Percentiles rank a stretch among this genome's conserved stretches.
phyloP scores from a whole-genome alignment of 768 basidiomycete genomes.

The Heimioporus sp. region DNA sequence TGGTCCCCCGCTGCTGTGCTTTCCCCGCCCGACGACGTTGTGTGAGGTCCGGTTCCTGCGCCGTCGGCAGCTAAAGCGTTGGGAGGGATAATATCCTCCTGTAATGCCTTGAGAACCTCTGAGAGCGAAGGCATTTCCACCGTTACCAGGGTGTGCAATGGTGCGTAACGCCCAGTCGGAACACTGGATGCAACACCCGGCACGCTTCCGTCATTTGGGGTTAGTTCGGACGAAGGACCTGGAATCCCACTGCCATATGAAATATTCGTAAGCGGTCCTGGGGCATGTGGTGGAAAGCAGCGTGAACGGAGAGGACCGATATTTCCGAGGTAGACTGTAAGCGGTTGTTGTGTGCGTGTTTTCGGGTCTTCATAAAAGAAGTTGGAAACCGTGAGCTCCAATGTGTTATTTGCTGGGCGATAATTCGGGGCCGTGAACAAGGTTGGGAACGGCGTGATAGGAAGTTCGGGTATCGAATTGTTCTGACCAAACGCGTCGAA shows the following conservation, averaged over 20 bases:
- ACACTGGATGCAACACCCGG: conserved; percentile 19
- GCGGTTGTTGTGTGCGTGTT: conserved; percentile 59
- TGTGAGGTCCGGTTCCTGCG: conserved; percentile 36
- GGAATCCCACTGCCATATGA: conserved; percentile 53
- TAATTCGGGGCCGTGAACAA: conserved; percentile 79
- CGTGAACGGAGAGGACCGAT: conserved; percentile 82
- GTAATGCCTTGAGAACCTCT: conserved; percentile 76
- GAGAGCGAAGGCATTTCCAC: conserved; percentile 80
- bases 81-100: conserved; percentile 61
- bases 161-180: conserved; percentile 48
- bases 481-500: conserved; percentile 87
- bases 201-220: conserved; percentile 23
- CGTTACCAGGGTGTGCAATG: conserved; percentile 76
- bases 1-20: conserved; percentile 24
- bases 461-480: conserved; percentile 68
- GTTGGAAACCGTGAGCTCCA: conserved; percentile 85
- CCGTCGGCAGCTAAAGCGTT: conserved; percentile 34
- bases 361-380: conserved; percentile 81
- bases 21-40: conserved; percentile 26
- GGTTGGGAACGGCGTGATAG: conserved; percentile 89
- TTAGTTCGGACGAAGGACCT: conserved; percentile 34
- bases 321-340: conserved; percentile 88
- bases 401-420: conserved; percentile 64
- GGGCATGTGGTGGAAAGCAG: conserved; percentile 69
- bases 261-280: conserved; percentile 64